Percentiles rank a stretch among this genome's conserved stretches.
phyloP scores from a whole-genome alignment of 139 green algal species.

The Edaphochlamys debaryana region DNA sequence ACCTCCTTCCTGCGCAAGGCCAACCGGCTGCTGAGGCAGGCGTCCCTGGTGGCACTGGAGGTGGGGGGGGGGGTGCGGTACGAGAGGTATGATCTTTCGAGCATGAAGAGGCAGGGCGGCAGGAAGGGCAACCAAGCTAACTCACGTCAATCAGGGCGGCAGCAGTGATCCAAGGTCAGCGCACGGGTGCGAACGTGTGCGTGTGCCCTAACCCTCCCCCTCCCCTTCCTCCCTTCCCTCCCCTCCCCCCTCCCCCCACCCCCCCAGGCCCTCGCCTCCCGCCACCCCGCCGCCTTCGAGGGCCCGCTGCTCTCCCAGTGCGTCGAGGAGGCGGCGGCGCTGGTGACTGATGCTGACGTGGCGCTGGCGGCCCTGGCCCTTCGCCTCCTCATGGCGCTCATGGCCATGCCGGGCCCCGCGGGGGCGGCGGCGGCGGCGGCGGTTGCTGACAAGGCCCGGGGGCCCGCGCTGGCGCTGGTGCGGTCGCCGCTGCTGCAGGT shows the following conservation, averaged over 20 bases:
- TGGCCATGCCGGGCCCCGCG: slow-evolving; percentile 54
- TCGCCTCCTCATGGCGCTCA: slow-evolving; percentile 68
- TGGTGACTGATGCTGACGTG: slow-evolving; percentile 86
- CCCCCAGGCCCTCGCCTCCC: slow-evolving; percentile 59
- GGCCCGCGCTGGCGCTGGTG: slow-evolving; percentile 76
- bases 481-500: slow-evolving; percentile 81
- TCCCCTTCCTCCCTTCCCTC: too few species aligned
- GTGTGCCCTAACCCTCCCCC: too few species aligned
- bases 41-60: slow-evolving; percentile 77
- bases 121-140: too few species aligned
- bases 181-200: too few species aligned
- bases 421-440: slow-evolving; percentile 21
- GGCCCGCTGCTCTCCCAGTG: slow-evolving; percentile 4
- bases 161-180: too few species aligned
- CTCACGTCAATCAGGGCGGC: too few species aligned
- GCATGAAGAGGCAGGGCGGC: too few species aligned
- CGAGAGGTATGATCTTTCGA: too few species aligned
- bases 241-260: background rate
- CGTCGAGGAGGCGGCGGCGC: slow-evolving; percentile 58
- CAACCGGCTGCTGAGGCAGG: slow-evolving; percentile 85
- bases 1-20: slow-evolving; percentile 93
- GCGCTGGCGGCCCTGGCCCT: slow-evolving; percentile 79
- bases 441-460: slow-evolving; percentile 52
- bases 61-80: slow-evolving; percentile 3
- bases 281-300: slow-evolving; percentile 54